phyloP scores from a whole-genome alignment of 768 basidiomycete species.

The Crucibulum laeve region DNA sequence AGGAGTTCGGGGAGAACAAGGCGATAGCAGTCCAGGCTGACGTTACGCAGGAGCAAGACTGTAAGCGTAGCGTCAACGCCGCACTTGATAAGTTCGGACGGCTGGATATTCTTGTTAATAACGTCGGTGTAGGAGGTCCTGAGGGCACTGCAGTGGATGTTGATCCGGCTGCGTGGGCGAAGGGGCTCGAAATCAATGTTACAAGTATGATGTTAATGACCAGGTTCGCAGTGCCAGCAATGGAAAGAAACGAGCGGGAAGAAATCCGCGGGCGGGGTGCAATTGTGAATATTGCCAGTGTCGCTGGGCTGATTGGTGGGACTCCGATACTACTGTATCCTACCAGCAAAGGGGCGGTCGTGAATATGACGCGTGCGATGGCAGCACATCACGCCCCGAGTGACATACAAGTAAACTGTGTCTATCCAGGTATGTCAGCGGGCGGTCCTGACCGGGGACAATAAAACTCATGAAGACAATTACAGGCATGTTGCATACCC shows the following conservation, averaged over 20 bases:
- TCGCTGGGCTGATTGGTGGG: constrained; percentile 32
- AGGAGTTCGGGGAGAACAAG: constrained; percentile 28
- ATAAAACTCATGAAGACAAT: too few relatives aligned
- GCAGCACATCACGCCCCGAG: constrained; percentile 34
- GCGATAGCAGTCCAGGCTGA: constrained; percentile 30
- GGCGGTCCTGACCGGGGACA: too few relatives aligned
- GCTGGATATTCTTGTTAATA: constrained; percentile 38
- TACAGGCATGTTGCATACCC: constrained; percentile 36
- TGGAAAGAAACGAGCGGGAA: constrained; percentile 28
- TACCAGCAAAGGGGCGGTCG: constrained; percentile 36
- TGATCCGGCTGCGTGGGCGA: constrained; percentile 27
- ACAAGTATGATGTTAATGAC: constrained; percentile 41
- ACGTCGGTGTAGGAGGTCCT: constrained; percentile 35
- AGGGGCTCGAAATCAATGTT: constrained; percentile 32
- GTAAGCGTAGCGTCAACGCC: constrained; percentile 28
- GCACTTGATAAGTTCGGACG: constrained; percentile 30
- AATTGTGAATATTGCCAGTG: constrained; percentile 37
- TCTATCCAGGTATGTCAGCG: constrained; percentile 31
- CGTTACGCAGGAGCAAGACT: constrained; percentile 28
- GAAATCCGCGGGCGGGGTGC: constrained; percentile 28
- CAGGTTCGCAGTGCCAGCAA: constrained; percentile 37
- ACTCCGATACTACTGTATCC: constrained; percentile 35
- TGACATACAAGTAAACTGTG: constrained; percentile 36
- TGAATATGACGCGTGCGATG: constrained; percentile 43
- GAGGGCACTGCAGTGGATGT: constrained; percentile 34